phyloP scores from a whole-genome alignment of 179 eudicot genomes.

The Nepenthes alata region DNA sequence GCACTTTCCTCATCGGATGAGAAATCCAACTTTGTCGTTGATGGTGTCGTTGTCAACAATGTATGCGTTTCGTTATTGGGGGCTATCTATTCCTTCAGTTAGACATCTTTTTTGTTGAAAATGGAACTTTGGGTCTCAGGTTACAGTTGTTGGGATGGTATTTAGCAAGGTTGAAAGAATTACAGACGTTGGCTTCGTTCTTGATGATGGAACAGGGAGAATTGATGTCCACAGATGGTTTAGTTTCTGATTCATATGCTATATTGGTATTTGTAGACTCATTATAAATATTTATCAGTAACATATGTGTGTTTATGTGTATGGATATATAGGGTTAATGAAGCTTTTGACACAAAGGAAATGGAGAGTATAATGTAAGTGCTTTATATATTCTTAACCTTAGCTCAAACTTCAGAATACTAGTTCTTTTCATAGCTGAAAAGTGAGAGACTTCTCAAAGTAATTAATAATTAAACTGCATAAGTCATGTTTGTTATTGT shows the following conservation, averaged over 20 bases:
- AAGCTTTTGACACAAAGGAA: constrained; percentile 49
- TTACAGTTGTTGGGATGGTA: constrained; percentile 70
- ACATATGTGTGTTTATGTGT: constrained; percentile 1
- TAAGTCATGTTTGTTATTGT: too few species aligned
- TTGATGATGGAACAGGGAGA: constrained; percentile 90
- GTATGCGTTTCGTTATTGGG: constrained; percentile 16
- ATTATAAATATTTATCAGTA: not conserved
- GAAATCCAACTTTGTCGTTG: constrained; percentile 38
- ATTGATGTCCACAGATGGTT: constrained; percentile 75
- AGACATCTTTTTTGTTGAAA: not conserved
- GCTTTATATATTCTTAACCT: not conserved
- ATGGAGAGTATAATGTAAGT: constrained; percentile 49
- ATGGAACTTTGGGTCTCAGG: constrained; percentile 24
- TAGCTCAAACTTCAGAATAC: not conserved
- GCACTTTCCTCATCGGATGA: constrained; percentile 43
- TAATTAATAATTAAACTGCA: too few species aligned
- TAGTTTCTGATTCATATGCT: constrained; percentile 2
- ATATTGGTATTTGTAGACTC: not conserved
- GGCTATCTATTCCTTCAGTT: not conserved
- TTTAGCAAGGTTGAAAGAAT: constrained; percentile 51
- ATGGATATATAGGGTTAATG: constrained; percentile 51
- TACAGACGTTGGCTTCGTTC: constrained; percentile 56
- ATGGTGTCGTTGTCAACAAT: constrained; percentile 62
- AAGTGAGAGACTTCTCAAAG: not conserved
- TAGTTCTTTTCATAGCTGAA: not conserved